Evolutionary conservation across 2,329 filamentous ascomycete species (phyloP), one percentile per base, ranked within the genome.

Genomic region (Calonectria pteridis): DNA sequence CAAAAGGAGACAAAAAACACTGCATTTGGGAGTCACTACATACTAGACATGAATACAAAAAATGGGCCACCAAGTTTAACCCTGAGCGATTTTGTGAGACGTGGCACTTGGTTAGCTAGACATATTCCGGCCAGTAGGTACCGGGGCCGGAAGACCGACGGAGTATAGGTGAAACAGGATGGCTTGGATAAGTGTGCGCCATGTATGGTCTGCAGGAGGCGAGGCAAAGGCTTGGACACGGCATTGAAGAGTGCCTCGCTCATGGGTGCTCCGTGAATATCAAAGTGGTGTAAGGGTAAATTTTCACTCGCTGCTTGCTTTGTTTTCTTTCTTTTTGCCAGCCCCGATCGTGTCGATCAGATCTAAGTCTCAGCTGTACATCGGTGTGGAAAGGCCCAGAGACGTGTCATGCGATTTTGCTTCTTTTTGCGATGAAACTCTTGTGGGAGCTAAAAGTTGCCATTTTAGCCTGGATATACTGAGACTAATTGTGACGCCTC

Each of bases 11-110:
- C 13, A 46, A 46, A 65, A 70, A 65, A 40, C n/a, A 55, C 49
- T 26, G 26, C 51, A 55, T 53, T 46, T 43, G n/a, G 67, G 58
- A 70, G 67, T 70, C 59, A 70, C 35, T 55, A 58, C 16, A 65
- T 55, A 46, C n/a, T 46, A 70, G 58, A 70, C 67, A 51, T 49
- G 49, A 65, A 64, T 70, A 40, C 49, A 65, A 50, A 35, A 46
- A 31, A 65, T 55, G 58, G 59, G 58, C 46, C 40, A 46, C 40
- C 37, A 64, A 26, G 10, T 33, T 64, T 0, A 49, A 49, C 37
- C 40, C 11, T 29, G 59, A 46, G 59, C 18, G 26, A 49, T 49
- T 43, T 64, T 64, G 40, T 20, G 55, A 62, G 55, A 40, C 55
- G 20, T 18, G 55, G 14, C 33, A 62, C 23, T 26, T 28, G 33